A percentile compares a stretch with the other conserved stretches of the same genome.
These are phyloP conservation scores for Mycosphaerella arachidis DNA, from an alignment of 2,329 filamentous ascomycete species.

Conservation along the genomic window DNA sequence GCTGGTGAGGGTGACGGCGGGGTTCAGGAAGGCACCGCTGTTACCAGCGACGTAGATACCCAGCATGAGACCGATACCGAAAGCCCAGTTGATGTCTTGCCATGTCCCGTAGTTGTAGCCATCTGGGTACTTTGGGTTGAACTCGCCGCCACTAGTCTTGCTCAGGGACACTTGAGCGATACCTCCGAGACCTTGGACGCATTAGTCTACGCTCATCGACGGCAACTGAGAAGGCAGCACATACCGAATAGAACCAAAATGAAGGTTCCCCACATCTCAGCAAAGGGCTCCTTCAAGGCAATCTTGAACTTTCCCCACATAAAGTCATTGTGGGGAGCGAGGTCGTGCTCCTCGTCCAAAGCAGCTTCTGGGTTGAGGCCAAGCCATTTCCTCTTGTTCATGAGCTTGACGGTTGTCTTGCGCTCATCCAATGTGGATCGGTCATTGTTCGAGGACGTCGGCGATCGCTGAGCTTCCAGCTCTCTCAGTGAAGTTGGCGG, in stretches of 20 bases:
- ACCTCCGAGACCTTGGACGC: slow-evolving; percentile 35
- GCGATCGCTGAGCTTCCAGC: slow-evolving; percentile 3
- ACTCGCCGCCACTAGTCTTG: slow-evolving; percentile 15
- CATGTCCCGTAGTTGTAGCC: slow-evolving; percentile 41
- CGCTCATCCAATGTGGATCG: not conserved
- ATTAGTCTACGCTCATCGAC: not conserved
- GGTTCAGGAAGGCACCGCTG: slow-evolving; percentile 46
- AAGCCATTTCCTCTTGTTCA: slow-evolving; percentile 17
- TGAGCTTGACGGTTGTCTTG: not conserved
- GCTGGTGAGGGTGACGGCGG: slow-evolving; percentile 65
- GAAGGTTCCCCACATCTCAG: slow-evolving; percentile 43
- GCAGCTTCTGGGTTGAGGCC: slow-evolving; percentile 42
- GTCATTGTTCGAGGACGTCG: slow-evolving; percentile 1
- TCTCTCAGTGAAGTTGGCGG: not conserved
- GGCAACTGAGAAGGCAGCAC: not conserved
- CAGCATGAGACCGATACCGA: slow-evolving; percentile 62
- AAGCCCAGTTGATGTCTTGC: slow-evolving; percentile 42
- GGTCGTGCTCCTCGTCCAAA: slow-evolving; percentile 39
- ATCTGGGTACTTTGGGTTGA: slow-evolving; percentile 37
- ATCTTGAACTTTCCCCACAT: slow-evolving; percentile 42
- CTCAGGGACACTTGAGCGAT: slow-evolving; percentile 43
- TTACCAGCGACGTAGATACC: slow-evolving; percentile 45
- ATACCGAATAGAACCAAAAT: slow-evolving; percentile 40
- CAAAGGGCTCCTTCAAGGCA: slow-evolving; percentile 40
- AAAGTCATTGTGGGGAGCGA: slow-evolving; percentile 34